Base-by-base conservation (phyloP, 192 early-diverging fungal species). In the Obelidium mucronatum region DNA sequence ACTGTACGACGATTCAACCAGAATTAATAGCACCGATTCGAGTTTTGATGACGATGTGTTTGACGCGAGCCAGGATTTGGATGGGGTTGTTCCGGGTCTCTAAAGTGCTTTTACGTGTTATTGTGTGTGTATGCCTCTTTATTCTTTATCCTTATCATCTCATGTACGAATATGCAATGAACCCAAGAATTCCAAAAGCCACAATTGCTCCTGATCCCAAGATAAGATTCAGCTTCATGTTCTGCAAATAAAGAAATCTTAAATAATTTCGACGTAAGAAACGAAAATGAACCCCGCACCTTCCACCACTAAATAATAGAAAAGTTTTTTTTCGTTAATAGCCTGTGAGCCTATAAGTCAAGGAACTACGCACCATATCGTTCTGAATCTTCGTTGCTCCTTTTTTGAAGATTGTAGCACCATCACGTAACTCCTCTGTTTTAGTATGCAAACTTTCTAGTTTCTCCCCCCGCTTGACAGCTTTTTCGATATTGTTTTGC, bases 401-500 rank as follows among this genome's bases (percentile, higher is more conserved):
- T 67, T 89, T 88, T 52, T 91, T 90, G 87, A 98, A 98, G 73
- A 90, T 82, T 39, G 84, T 74, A 1, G 94, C 86, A 22, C 88
- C 86, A 42, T 88, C 81, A 63, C 92, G 85, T 40, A 97, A 84
- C 56, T 91, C 85, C 56, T 91, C 89, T 22, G 97, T 94, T 86
- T 95, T 96, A 74, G 90, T 88, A 52, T 91, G 86, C 34, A 98
- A 84, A 52, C 83, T 81, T 53, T 95, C 93, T 62, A 98, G 79
- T 77, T 90, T 85, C 81, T 96, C 95, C 40, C 94, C 94, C 58
- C 97, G 89, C 69, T 90, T 86, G 75, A 93, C 89, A 42, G 94
- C 93, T 79, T 92, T 92, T 65, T 94, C 87, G 81, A 97, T 93
- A 81, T 95, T 95, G 71, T 93, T 82, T 67, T 95, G 91, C 95